Evolutionary conservation across 2,329 filamentous ascomycete species (phyloP), one percentile per base, ranked within the genome.

Genomic region (Purpureocillium takamizusanense): DNA sequence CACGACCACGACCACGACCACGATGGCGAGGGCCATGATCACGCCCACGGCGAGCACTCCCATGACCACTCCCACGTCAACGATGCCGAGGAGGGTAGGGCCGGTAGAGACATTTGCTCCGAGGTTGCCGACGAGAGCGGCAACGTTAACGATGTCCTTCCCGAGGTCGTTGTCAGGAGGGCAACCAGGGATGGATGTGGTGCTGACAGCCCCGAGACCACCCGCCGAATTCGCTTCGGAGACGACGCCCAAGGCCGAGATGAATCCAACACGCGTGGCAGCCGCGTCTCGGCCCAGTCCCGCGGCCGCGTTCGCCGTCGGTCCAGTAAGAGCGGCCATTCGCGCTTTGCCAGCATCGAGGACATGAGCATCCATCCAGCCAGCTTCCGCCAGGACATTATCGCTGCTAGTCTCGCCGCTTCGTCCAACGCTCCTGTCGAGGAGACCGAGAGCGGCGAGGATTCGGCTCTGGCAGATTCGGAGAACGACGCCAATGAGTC

Each of bases 361-460:
- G 75, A 88, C 39, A 83, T 94, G 48, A 86, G 82, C 56, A 85
- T 94, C 37, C 85, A 95, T 56, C 92, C 92, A 3, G 83, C 87
- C 17, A 90, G 83, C 46, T 88, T 97, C 68, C 74, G 92, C 47
- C 85, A 94, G 57, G 87, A 90, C 40, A 95, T 98, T 50, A 94
- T 97, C 47, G 81, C 82, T 29, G 86, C 86, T n/a, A 82, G 80
- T 42, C 75, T 77, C 36, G 67, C 79, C 23, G 50, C 56, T 7
- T 48, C 53, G 10, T 51, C 50, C 3, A 41, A 43, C 33, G 77
- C 76, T 30, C 66, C 70, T 4, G 77, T 77, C 4, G 73, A 57
- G 36, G 78, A 77, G 23, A 74, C 69, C 41, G 72, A 72, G 25
- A 61, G 61, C 10, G 73, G 74, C 13, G 70, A 72, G 7, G 63